phyloP scores from a whole-genome alignment of 2,329 filamentous ascomycete species.

The Myriosclerotinia scirpicola region DNA sequence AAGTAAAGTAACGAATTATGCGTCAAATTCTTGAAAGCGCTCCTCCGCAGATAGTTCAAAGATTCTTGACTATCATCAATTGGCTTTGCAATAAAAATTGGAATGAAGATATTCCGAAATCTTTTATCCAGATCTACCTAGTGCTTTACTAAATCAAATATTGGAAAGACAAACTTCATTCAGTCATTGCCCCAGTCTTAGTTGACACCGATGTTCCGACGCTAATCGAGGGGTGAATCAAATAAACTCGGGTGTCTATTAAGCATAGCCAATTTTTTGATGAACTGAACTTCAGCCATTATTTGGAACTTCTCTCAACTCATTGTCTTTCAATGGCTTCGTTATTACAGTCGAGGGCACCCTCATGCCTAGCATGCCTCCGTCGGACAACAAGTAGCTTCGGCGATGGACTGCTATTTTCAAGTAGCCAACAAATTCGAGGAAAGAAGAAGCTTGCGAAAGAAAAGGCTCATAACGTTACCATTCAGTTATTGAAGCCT shows the following conservation, averaged over 20 bases:
- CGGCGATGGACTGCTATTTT: conserved; percentile 28
- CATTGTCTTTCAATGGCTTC: conserved; percentile 35
- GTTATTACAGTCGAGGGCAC: conserved; percentile 33
- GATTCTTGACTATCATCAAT: background rate
- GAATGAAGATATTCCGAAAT: conserved; percentile 10
- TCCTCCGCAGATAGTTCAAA: background rate
- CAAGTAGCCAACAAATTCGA: conserved; percentile 42
- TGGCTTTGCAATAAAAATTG: background rate
- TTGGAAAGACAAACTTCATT: background rate
- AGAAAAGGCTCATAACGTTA: conserved; percentile 41
- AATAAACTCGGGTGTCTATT: conserved; percentile 12
- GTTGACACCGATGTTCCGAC: conserved; percentile 13
- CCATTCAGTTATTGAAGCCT: conserved; percentile 53
- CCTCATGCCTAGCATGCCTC: conserved; percentile 38
- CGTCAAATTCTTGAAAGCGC: background rate
- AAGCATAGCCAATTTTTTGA: conserved; percentile 21
- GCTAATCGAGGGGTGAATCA: conserved; percentile 10
- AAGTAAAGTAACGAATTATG: background rate
- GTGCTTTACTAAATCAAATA: background rate
- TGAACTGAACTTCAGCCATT: conserved; percentile 7
- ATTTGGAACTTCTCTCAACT: background rate
- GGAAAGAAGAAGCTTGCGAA: conserved; percentile 49
- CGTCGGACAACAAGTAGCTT: conserved; percentile 35
- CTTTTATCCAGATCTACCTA: conserved; percentile 10
- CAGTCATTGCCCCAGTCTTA: conserved; percentile 8